Evolutionary conservation across 2,329 filamentous ascomycete species (phyloP).

Genomic region (Aspergillus sp.): DNA sequence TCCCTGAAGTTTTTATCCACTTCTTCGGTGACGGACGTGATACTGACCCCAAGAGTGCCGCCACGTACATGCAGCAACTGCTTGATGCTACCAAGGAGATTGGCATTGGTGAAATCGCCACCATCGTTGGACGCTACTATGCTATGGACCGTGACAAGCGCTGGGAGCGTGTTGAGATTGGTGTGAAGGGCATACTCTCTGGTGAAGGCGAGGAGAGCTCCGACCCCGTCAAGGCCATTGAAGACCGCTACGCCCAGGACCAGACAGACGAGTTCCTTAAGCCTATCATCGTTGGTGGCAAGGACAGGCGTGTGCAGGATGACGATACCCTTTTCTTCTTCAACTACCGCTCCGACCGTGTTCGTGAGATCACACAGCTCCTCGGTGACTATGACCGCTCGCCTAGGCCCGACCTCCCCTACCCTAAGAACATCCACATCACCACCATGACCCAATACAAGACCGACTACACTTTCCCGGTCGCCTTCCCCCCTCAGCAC

Average conservation of each 20-base stretch:
- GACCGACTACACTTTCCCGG: conserved; percentile 83
- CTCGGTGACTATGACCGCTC: conserved; percentile 90
- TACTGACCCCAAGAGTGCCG: conserved; percentile 93
- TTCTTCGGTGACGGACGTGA: conserved; percentile 98
- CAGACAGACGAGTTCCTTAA: conserved; percentile 98
- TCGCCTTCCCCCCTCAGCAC: conserved; percentile 90
- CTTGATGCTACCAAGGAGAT: conserved; percentile 79
- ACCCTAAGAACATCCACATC: conserved; percentile 81
- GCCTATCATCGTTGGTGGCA: conserved; percentile 90
- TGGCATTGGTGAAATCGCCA: conserved; percentile 82
- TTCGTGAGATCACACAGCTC: conserved; percentile 92
- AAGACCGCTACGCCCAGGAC: conserved; percentile 80
- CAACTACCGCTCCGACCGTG: conserved; percentile 99
- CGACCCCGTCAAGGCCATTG: conserved; percentile 83
- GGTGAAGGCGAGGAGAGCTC: conserved; percentile 84
- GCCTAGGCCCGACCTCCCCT: conserved; percentile 85
- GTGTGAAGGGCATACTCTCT: conserved; percentile 78
- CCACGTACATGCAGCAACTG: conserved; percentile 83
- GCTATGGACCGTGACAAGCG: conserved; percentile 99
- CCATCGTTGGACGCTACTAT: conserved; percentile 93
- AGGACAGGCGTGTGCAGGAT: conserved; percentile 83
- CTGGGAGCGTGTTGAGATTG: conserved; percentile 92
- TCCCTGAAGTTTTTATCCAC: conserved; percentile 95
- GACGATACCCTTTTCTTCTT: conserved; percentile 98
- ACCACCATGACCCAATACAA: conserved; percentile 99